Base-by-base conservation (phyloP, 345 rosid species). In the Pistacia integerrima region DNA sequence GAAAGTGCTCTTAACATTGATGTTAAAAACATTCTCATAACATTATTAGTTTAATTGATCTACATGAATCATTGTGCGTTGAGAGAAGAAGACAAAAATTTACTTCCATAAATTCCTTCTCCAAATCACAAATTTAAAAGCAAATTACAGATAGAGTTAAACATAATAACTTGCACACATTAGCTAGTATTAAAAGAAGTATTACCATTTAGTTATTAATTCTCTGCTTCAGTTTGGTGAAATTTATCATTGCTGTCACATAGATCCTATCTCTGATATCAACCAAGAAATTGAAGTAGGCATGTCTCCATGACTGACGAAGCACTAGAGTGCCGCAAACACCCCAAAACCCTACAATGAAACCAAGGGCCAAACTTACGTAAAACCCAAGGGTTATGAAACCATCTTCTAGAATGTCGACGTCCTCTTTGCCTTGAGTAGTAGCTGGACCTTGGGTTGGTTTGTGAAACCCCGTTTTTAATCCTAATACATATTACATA, bases 221-320 rank as follows among this genome's bases (percentile, higher is more conserved):
- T 5, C 22, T 63, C 7, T 20, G 6, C 17, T 35, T 16, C n/a
- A 63, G 33, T 63, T 35, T 63, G 48, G 67, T 48, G 7, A 63
- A n/a, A 4, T 17, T 35, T 3, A 28, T 28, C 3, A 9, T 22
- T 18, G 10, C 12, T 28, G 4, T 69, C 36, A 69, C 49, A 11
- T 55, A 20, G 49, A 68, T 11, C 74, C 1, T 25, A 61, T 76
- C 62, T 33, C 9, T 35, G 25, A 49, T 41, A 4, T 13, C 10
- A 16, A 22, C 36, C 41, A 62, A 61, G 49, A 69, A 70, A 28
- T 8, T 38, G 64, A 70, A 77, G 28, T 70, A 77, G 4, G 70
- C 74, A 70, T 11, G 14, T 62, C 80, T 70, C 80, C 75, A 62
- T 2, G 75, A 20, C 30, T 2, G 22, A 18, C 33, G 63, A 5